phyloP scores from a whole-genome alignment of 176 grass and related monocot genomes.

The Aechmea fasciata region DNA sequence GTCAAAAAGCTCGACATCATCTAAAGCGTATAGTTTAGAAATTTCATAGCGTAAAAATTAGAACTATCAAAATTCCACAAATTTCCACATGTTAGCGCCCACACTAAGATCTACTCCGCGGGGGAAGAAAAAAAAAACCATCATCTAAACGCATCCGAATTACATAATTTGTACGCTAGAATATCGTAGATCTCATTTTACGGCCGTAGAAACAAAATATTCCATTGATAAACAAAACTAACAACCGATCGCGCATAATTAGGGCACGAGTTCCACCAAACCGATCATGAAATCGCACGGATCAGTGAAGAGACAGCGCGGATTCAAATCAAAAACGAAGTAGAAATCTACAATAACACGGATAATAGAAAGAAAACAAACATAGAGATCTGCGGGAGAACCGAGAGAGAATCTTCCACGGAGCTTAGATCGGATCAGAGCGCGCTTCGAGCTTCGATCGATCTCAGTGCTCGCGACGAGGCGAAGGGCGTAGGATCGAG shows the following conservation, averaged over 20 bases:
- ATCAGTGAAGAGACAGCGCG: background rate
- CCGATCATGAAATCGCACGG: background rate
- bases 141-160: too few species aligned
- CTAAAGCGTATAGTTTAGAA: background rate
- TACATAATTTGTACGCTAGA: too few species aligned
- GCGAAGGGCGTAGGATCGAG: background rate
- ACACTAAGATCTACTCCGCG: too few species aligned
- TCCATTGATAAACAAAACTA: too few species aligned
- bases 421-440: background rate
- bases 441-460: too few species aligned
- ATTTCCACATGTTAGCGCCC: too few species aligned
- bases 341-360: background rate
- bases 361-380: background rate
- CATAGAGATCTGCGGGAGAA: background rate
- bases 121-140: too few species aligned
- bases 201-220: too few species aligned
- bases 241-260: too few species aligned
- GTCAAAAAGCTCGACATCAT: background rate
- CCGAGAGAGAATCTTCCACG: background rate
- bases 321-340: background rate
- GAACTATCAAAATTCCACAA: too few species aligned
- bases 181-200: too few species aligned
- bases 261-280: background rate
- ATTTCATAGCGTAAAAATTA: too few species aligned
- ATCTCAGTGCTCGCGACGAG: background rate